Conservation (phyloP, 2,329 filamentous ascomycete genomes). For the Colletotrichum caudatum region DNA sequence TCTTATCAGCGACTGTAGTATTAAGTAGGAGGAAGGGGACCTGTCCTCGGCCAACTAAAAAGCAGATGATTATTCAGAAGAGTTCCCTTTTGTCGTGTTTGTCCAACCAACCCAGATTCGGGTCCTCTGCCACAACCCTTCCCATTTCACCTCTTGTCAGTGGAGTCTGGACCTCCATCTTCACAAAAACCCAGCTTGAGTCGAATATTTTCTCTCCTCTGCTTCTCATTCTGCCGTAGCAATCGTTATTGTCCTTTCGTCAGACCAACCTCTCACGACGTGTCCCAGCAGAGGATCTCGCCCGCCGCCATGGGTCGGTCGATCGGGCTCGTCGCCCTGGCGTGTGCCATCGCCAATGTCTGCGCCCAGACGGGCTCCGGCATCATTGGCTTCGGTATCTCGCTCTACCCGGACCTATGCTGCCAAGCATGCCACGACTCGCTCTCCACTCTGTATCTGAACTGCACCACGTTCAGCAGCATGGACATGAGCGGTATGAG, state of each 20-base stretch:
- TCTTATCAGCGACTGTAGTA: background rate
- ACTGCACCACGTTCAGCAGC: slow-evolving; percentile 19
- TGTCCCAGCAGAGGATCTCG: background rate
- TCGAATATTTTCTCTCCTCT: background rate
- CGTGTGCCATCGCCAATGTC: background rate
- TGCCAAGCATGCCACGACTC: slow-evolving; percentile 32
- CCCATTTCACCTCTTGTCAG: background rate
- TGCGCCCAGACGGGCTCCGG: slow-evolving; percentile 14
- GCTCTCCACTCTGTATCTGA: slow-evolving; percentile 10
- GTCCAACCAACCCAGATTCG: background rate
- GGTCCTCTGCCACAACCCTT: background rate
- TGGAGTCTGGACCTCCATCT: background rate
- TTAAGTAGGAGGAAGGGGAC: background rate
- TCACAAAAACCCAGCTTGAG: background rate
- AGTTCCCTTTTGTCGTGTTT: background rate
- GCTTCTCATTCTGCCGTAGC: background rate
- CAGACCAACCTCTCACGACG: background rate
- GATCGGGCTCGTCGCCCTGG: background rate
- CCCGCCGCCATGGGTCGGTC: slow-evolving; percentile 1
- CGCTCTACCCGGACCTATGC: slow-evolving; percentile 18
- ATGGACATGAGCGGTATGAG: slow-evolving; percentile 8
- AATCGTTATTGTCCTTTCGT: background rate
- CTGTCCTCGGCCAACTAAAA: background rate
- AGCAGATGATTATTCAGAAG: background rate
- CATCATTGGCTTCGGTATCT: slow-evolving; percentile 30